These are phyloP conservation scores for Candida piceae DNA, from an alignment of 805 yeast genomes.

Conservation along the genomic window DNA sequence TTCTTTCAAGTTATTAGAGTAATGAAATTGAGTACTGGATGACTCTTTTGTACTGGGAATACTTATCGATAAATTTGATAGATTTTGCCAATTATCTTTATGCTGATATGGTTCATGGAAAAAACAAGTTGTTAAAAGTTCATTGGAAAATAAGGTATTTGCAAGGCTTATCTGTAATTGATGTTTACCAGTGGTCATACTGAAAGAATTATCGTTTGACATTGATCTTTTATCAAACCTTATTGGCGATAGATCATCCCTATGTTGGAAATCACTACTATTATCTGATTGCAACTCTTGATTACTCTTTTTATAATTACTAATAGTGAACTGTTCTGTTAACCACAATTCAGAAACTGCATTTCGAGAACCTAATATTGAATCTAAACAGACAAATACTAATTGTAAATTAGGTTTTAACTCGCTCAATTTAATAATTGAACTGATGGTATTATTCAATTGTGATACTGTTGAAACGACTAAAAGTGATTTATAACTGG, in stretches of 20 bases:
- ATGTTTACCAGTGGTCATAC: too few species aligned
- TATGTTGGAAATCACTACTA: background rate
- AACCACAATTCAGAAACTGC: conserved; percentile 27
- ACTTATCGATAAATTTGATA: conserved; percentile 4
- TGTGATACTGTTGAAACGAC: conserved; percentile 27
- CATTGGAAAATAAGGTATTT: conserved; percentile 25
- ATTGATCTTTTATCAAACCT: conserved; percentile 10
- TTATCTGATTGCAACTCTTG: background rate
- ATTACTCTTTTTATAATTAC: background rate
- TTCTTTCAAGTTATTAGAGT: conserved; percentile 11
- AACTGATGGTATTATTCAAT: conserved; percentile 14
- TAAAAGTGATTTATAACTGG: conserved; percentile 16
- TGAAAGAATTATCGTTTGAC: conserved; percentile 5
- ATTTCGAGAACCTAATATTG: conserved; percentile 21
- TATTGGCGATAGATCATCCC: conserved; percentile 6
- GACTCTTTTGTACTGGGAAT: too few species aligned
- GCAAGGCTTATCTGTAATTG: conserved; percentile 16
- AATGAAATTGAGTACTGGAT: conserved; percentile 1
- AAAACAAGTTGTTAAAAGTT: conserved; percentile 23
- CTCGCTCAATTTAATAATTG: conserved; percentile 8
- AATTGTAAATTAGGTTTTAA: conserved; percentile 13
- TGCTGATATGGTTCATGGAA: conserved; percentile 9
- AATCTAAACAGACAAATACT: conserved; percentile 24
- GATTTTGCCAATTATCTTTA: conserved; percentile 11
- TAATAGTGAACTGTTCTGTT: conserved; percentile 10